These are phyloP conservation scores for Fraxinus nigra DNA, from an alignment of 305 asterid genomes.

Conservation along the genomic window DNA sequence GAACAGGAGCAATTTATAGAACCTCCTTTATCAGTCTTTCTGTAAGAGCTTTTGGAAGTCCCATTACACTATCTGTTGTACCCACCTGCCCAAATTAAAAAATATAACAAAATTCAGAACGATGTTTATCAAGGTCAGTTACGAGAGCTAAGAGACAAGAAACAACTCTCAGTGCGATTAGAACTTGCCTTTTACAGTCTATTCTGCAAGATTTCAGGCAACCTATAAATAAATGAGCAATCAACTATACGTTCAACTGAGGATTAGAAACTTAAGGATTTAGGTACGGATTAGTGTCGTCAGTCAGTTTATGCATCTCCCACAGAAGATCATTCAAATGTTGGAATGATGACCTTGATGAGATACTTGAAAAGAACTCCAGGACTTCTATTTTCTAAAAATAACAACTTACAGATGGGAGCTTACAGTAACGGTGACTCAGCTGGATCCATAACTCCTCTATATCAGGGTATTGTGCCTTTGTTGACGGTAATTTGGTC, in stretches of 20 bases:
- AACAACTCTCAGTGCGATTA: not conserved
- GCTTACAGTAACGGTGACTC: not conserved
- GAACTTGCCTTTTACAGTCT: not conserved
- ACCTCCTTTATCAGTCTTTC: slow-evolving; percentile 68
- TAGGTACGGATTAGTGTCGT: not conserved
- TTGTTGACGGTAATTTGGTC: not conserved
- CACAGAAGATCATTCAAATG: not conserved
- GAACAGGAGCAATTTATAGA: slow-evolving; percentile 29
- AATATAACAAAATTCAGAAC: not conserved
- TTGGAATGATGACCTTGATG: not conserved
- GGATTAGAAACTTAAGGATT: not conserved
- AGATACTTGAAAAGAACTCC: not conserved
- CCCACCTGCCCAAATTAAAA: slow-evolving; percentile 53
- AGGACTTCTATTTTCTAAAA: not conserved
- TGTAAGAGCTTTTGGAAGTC: slow-evolving; percentile 77
- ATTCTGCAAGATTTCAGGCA: not conserved
- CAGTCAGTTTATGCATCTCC: not conserved
- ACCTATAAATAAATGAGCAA: not conserved
- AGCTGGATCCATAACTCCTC: not conserved
- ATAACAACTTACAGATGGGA: not conserved
- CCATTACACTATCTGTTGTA: slow-evolving; percentile 92
- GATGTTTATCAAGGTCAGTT: not conserved
- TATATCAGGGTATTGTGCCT: not conserved
- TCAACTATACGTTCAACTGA: not conserved
- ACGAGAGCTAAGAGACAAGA: not conserved